A percentile compares a stretch with the other conserved stretches of the same genome.
phyloP scores from a whole-genome alignment of 345 rosid genomes.

The Excoecaria agallocha region DNA sequence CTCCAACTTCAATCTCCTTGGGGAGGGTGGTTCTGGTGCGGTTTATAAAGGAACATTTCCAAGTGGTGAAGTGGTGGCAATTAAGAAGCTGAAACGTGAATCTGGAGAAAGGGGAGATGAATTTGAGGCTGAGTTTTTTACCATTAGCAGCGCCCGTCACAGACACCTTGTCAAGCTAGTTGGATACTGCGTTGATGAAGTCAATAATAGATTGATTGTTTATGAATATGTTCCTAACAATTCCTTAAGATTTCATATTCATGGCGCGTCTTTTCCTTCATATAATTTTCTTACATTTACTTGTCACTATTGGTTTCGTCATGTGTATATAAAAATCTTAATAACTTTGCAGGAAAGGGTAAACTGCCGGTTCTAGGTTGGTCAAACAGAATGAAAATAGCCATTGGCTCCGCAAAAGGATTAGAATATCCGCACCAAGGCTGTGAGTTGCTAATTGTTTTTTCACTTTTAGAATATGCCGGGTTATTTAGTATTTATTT shows the following conservation, averaged over 20 bases:
- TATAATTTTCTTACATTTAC: too few relatives aligned
- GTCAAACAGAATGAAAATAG: conserved; percentile 15
- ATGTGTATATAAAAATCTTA: too few relatives aligned
- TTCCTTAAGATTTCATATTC: conserved; percentile 18
- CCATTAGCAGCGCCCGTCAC: conserved; percentile 19
- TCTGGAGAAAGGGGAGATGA: conserved; percentile 10
- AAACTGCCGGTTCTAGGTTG: conserved; percentile 13
- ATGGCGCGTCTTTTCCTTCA: background rate
- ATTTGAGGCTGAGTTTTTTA: conserved; percentile 23
- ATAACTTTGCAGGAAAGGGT: conserved; percentile 42
- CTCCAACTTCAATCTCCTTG: conserved; percentile 16
- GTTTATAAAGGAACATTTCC: conserved; percentile 18
- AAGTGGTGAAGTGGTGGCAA: conserved; percentile 17
- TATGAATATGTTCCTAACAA: conserved; percentile 20
- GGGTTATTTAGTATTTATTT: background rate
- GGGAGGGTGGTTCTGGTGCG: conserved; percentile 24
- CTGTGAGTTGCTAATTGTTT: conserved; percentile 6
- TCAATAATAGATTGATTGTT: conserved; percentile 15
- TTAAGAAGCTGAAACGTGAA: conserved; percentile 22
- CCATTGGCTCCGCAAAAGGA: conserved; percentile 20
- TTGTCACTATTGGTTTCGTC: too few relatives aligned
- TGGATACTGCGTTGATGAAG: conserved; percentile 19
- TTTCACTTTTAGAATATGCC: background rate
- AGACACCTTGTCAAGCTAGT: conserved; percentile 19
- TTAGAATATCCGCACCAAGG: conserved; percentile 16